Evolutionary conservation across 192 early-diverging fungal genomes (phyloP), one percentile per base, ranked within the genome.

Genomic region (Martensiomyces pterosporus): DNA sequence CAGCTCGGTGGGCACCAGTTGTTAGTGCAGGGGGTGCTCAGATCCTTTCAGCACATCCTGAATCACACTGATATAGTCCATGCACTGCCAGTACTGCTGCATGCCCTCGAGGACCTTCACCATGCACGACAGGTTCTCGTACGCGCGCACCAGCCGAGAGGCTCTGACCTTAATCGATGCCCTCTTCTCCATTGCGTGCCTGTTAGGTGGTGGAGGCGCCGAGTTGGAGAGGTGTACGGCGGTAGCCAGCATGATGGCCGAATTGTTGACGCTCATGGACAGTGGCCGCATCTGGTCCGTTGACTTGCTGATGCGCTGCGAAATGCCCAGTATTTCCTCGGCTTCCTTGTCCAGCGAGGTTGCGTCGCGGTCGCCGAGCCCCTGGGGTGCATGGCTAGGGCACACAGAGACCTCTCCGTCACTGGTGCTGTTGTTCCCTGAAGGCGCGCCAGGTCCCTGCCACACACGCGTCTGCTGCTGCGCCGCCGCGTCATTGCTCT

Each of bases 1-100:
- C n/a, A n/a, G n/a, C n/a, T n/a, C n/a, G n/a, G n/a, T n/a, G n/a
- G n/a, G n/a, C n/a, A n/a, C n/a, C n/a, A 38, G 5, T 24, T 16
- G n/a, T 50, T 46, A 72, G 24, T 72, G 55, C 0, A 72, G 42
- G 3, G 69, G 69, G 12, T 62, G 54, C 48, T 73, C 69, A 0
- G 69, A 73, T 10, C 63, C 69, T 47, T 65, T 62, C 9, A 73
- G 49, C 10, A 73, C 50, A 12, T 61, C 47, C 42, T 73, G 69
- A 27, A 73, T 65, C 3, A 45, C 58, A 15, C 55, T 58, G n/a
- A 73, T 55, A 19, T 73, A 73, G 47, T 73, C 69, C 69, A 73
- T 73, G 35, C 69, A 73, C 46, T 73, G 69, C 69, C 69, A 73
- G 45, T 73, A 73, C 69, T 73, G 69, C 58, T 73, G 69, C 69